Percentiles rank a stretch among this genome's conserved stretches.
Conservation (phyloP, 306 rosid species). For the Ammopiptanthus mongolicus region DNA sequence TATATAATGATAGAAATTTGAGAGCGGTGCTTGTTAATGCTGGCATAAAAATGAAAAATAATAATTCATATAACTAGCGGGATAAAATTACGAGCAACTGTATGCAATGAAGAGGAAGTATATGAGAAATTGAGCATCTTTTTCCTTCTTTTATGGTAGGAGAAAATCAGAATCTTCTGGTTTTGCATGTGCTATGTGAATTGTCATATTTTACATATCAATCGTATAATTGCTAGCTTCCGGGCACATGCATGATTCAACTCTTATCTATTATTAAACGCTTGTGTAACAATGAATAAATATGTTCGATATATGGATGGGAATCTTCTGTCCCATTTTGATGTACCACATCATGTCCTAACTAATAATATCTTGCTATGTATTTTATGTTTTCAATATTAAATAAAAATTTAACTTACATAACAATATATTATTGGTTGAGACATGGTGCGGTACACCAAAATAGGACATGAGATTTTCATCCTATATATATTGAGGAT, state of each 20-base stretch:
- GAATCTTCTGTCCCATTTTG: too few species aligned
- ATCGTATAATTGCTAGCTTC: constrained; percentile 3
- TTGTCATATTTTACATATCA: background rate
- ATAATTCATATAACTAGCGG: background rate
- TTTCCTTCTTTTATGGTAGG: background rate
- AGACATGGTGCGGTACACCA: too few species aligned
- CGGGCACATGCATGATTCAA: constrained; percentile 28
- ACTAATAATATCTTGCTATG: too few species aligned
- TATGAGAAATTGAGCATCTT: background rate
- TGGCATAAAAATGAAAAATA: background rate
- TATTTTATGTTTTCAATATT: too few species aligned
- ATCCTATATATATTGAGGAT: too few species aligned
- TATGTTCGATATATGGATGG: background rate
- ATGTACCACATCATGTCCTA: too few species aligned
- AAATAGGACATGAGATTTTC: too few species aligned
- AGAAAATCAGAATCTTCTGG: constrained; percentile 2
- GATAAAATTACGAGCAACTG: background rate
- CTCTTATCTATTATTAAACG: constrained; percentile 11
- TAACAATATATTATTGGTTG: too few species aligned
- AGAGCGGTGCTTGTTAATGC: background rate
- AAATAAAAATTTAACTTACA: too few species aligned
- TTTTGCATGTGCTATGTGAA: constrained; percentile 16
- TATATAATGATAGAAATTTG: background rate
- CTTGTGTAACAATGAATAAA: background rate
- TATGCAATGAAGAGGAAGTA: background rate